A percentile compares a stretch with the other conserved stretches of the same genome.
Conservation (phyloP, 352 stramenopile genomes). For the Pythium grandisporangium region DNA sequence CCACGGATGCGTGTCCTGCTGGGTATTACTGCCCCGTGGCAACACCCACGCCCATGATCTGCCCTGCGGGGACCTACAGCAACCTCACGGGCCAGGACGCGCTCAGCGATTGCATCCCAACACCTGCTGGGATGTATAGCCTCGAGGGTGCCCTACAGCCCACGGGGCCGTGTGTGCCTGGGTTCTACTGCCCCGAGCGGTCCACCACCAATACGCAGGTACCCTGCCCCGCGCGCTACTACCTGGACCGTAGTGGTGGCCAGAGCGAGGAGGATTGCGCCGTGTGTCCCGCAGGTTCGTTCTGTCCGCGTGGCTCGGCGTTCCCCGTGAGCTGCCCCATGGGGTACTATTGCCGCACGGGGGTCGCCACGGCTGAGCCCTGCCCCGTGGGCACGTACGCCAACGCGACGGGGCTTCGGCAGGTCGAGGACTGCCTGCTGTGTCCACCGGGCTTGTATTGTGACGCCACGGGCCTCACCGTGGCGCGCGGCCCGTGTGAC, state of each 20-base stretch:
- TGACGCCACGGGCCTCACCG: constrained; percentile 72
- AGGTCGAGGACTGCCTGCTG: constrained; percentile 76
- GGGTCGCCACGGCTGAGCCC: constrained; percentile 54
- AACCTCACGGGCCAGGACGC: constrained; percentile 70
- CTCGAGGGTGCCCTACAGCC: constrained; percentile 46
- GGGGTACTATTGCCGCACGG: constrained; percentile 86
- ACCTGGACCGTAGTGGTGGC: constrained; percentile 50
- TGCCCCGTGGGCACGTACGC: constrained; percentile 89
- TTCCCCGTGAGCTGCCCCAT: constrained; percentile 59
- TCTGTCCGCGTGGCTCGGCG: constrained; percentile 52
- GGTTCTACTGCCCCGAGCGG: constrained; percentile 78
- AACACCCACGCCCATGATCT: constrained; percentile 57
- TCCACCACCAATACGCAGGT: constrained; percentile 65
- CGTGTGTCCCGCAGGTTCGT: constrained; percentile 56
- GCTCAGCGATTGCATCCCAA: constrained; percentile 64
- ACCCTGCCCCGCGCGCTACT: constrained; percentile 69
- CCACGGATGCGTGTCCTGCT: constrained; percentile 63
- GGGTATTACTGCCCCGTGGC: constrained; percentile 76
- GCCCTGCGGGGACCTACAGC: constrained; percentile 78
- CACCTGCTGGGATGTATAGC: constrained; percentile 61
- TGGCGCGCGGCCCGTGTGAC: constrained; percentile 69
- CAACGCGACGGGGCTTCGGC: constrained; percentile 59
- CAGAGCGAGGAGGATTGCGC: constrained; percentile 65
- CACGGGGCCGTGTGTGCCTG: constrained; percentile 48
- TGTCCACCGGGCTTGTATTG: constrained; percentile 91